Conservation (phyloP, 2,329 filamentous ascomycete species). For the Helminthosporium solani region DNA sequence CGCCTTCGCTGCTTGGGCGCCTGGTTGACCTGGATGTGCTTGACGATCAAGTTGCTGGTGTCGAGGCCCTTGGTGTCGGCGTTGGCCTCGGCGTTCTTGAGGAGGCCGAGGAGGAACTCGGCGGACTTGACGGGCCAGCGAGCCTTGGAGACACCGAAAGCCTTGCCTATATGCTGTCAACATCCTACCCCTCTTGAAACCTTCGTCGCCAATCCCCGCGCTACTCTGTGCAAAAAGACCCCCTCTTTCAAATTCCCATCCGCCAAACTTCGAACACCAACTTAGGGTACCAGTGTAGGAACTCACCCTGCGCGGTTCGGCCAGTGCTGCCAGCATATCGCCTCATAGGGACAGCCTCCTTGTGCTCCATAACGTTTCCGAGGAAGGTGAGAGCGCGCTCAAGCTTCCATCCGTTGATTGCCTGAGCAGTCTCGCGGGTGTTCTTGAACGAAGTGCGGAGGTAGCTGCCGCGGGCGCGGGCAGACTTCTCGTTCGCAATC, state of each 20-base stretch:
- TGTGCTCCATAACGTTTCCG: conserved; percentile 96
- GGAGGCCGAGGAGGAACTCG: conserved; percentile 93
- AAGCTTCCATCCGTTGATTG: conserved; percentile 99
- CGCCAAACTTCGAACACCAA: conserved; percentile 1
- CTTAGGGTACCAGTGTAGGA: conserved; percentile 2
- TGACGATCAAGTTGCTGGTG: conserved; percentile 95
- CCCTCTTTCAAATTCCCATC: background rate
- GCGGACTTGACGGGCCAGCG: conserved; percentile 99
- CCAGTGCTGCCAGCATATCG: conserved; percentile 95
- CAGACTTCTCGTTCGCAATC: conserved; percentile 61
- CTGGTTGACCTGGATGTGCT: conserved; percentile 99
- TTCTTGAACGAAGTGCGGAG: conserved; percentile 99
- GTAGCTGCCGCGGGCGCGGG: conserved; percentile 97
- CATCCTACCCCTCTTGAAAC: conserved; percentile 1
- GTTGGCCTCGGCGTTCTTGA: conserved; percentile 55
- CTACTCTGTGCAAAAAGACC: conserved; percentile 3
- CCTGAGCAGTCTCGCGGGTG: conserved; percentile 98
- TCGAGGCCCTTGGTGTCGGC: conserved; percentile 57
- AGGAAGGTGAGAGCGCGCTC: conserved; percentile 94
- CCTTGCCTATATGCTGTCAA: conserved; percentile 72
- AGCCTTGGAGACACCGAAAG: conserved; percentile 96
- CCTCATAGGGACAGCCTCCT: conserved; percentile 97
- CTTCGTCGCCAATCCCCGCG: conserved; percentile 2
- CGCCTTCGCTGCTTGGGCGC: conserved; percentile 98
- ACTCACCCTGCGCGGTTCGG: conserved; percentile 96